phyloP scores from a whole-genome alignment of 1,284 basidiomycete species.

The Laetiporus sulphureus region DNA sequence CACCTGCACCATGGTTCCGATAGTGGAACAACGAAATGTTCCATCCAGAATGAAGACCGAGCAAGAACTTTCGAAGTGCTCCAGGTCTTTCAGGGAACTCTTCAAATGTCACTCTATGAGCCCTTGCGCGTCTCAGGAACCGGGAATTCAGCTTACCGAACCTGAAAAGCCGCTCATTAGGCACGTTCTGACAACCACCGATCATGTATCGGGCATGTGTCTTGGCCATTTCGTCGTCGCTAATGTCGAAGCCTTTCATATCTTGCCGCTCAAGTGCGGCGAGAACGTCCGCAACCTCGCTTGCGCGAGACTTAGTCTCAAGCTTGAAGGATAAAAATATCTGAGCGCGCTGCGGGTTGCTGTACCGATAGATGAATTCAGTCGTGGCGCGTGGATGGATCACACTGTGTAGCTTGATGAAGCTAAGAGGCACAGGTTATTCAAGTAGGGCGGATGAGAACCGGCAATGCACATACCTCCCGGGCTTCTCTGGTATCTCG shows the following conservation, averaged over 20 bases:
- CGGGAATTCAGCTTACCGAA: constrained; percentile 62
- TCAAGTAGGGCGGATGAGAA: neutral
- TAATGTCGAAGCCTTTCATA: constrained; percentile 87
- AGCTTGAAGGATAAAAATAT: constrained; percentile 92
- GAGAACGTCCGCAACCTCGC: constrained; percentile 69
- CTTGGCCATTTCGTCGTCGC: constrained; percentile 94
- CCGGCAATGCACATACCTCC: constrained; percentile 46
- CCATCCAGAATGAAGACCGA: constrained; percentile 80
- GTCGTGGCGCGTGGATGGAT: constrained; percentile 92
- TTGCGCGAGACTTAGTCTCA: constrained; percentile 50
- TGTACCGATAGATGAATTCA: constrained; percentile 96
- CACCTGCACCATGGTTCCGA: constrained; percentile 92
- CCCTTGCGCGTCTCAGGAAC: neutral
- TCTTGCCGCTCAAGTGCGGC: constrained; percentile 53
- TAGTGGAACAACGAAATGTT: constrained; percentile 98
- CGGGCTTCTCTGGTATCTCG: constrained; percentile 87
- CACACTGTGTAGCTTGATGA: constrained; percentile 79
- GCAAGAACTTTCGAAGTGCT: constrained; percentile 86
- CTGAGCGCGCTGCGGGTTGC: constrained; percentile 62
- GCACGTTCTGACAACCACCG: constrained; percentile 74
- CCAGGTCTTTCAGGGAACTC: constrained; percentile 97
- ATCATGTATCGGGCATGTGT: constrained; percentile 93
- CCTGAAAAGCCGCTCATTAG: constrained; percentile 86
- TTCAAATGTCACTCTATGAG: constrained; percentile 24
- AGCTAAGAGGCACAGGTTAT: constrained; percentile 42